These are phyloP conservation scores for Carex sylvatica DNA, from an alignment of 202 grass and related monocot genomes.

Conservation along the genomic window DNA sequence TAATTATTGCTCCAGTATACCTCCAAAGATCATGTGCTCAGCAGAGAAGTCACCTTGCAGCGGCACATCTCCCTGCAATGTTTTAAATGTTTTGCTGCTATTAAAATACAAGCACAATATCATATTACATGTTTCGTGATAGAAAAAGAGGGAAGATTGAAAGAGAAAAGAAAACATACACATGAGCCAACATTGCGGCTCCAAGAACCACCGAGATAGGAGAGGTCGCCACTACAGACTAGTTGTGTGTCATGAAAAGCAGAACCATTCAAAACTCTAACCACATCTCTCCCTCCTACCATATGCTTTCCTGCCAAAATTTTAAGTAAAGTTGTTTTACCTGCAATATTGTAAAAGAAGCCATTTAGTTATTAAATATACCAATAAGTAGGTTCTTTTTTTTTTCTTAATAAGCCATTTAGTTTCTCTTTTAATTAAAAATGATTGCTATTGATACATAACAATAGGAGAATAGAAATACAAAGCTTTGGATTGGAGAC, in stretches of 20 bases:
- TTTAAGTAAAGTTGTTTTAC: conserved; percentile 92
- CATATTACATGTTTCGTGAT: neutral
- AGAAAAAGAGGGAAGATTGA: neutral
- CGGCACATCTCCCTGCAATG: conserved; percentile 72
- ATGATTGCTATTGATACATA: no score
- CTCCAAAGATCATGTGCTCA: conserved; percentile 99
- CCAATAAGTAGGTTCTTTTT: neutral
- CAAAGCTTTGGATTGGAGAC: no score
- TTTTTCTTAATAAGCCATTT: no score
- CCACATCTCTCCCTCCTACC: conserved; percentile 92
- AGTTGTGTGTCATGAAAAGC: conserved; percentile 96
- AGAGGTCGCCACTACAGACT: conserved; percentile 76
- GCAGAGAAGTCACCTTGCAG: conserved; percentile 94
- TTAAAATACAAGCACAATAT: conserved; percentile 12
- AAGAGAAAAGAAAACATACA: conserved; percentile 47
- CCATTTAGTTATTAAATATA: neutral
- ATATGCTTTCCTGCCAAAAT: conserved; percentile 95
- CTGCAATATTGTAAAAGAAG: conserved; percentile 40
- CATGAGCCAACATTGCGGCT: conserved; percentile 75
- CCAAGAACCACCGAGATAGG: conserved; percentile 85
- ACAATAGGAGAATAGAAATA: no score
- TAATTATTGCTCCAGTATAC: conserved; percentile 31
- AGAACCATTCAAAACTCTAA: conserved; percentile 80
- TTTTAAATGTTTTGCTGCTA: neutral
- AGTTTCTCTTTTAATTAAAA: no score